Conservation (phyloP, 495 filamentous ascomycete species). For the Zalerion maritima region DNA sequence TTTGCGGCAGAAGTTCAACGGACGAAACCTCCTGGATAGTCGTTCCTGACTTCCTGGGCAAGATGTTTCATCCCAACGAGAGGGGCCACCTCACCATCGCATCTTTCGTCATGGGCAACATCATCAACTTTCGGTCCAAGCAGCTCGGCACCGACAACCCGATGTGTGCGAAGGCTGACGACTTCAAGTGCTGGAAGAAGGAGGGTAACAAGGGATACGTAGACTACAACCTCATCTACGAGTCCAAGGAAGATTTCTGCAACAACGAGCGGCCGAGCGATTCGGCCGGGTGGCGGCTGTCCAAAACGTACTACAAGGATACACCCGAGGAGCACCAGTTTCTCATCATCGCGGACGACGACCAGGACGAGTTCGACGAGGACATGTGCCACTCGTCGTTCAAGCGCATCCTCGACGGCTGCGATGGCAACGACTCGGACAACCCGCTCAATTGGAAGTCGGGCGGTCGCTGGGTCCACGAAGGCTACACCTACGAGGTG, state of each 20-base stretch:
- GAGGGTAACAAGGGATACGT: not conserved
- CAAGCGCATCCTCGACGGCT: conserved; percentile 11
- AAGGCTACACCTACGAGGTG: conserved; percentile 11
- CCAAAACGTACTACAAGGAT: conserved; percentile 5
- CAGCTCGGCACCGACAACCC: conserved; percentile 4
- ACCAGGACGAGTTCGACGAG: conserved; percentile 5
- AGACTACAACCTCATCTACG: conserved; percentile 1
- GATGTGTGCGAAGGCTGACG: conserved; percentile 4
- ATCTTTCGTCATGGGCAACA: conserved; percentile 7
- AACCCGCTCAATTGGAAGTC: conserved; percentile 24
- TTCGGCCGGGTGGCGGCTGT: conserved; percentile 1
- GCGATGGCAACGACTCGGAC: conserved; percentile 18
- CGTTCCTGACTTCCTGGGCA: conserved; percentile 12
- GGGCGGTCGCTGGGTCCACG: conserved; percentile 14
- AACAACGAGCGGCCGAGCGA: too few species aligned
- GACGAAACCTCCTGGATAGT: conserved; percentile 2
- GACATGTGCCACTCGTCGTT: conserved; percentile 8
- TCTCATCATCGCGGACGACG: conserved; percentile 3
- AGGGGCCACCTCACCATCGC: conserved; percentile 11
- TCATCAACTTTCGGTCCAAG: conserved; percentile 7
- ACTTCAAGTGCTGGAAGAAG: conserved; percentile 10
- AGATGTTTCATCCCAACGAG: conserved; percentile 18
- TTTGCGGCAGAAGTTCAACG: conserved; percentile 3
- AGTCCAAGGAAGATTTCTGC: conserved; percentile 3
- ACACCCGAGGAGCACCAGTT: conserved; percentile 12